Conservation (phyloP, 768 basidiomycete genomes). For the Rhizopogon vinicolor region DNA sequence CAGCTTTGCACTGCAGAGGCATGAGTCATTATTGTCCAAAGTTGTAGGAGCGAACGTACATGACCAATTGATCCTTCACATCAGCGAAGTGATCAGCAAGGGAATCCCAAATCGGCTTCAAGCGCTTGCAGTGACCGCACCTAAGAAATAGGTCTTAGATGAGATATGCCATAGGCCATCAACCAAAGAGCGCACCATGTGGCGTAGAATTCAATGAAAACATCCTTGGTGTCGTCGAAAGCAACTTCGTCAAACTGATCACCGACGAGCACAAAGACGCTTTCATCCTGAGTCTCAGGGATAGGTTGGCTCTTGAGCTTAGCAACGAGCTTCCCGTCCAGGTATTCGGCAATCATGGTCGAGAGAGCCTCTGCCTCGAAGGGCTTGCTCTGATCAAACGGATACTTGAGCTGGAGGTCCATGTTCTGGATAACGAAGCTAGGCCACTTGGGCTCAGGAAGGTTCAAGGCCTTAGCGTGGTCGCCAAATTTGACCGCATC, state of each 20-base stretch:
- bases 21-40: slow-evolving; percentile 4
- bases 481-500: slow-evolving; percentile 94
- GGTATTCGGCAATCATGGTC: slow-evolving; percentile 58
- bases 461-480: slow-evolving; percentile 92
- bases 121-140: slow-evolving; percentile 96
- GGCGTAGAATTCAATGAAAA: slow-evolving; percentile 96
- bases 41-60: slow-evolving; percentile 44
- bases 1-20: slow-evolving; percentile 73
- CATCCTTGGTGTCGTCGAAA: slow-evolving; percentile 85
- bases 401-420: slow-evolving; percentile 82
- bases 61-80: slow-evolving; percentile 69
- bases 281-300: slow-evolving; percentile 78
- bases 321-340: slow-evolving; percentile 71
- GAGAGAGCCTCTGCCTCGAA: slow-evolving; percentile 54
- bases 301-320: slow-evolving; percentile 88
- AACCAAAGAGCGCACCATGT: slow-evolving; percentile 65
- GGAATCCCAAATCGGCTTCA: slow-evolving; percentile 90
- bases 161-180: not conserved
- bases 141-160: slow-evolving; percentile 29
- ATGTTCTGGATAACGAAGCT: slow-evolving; percentile 91
- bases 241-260: slow-evolving; percentile 87
- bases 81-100: slow-evolving; percentile 81
- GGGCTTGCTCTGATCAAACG: slow-evolving; percentile 65
- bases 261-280: slow-evolving; percentile 79
- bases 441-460: slow-evolving; percentile 85